Evolutionary conservation across 2,329 filamentous ascomycete genomes (phyloP).

Genomic region (Fusarium vanettenii): DNA sequence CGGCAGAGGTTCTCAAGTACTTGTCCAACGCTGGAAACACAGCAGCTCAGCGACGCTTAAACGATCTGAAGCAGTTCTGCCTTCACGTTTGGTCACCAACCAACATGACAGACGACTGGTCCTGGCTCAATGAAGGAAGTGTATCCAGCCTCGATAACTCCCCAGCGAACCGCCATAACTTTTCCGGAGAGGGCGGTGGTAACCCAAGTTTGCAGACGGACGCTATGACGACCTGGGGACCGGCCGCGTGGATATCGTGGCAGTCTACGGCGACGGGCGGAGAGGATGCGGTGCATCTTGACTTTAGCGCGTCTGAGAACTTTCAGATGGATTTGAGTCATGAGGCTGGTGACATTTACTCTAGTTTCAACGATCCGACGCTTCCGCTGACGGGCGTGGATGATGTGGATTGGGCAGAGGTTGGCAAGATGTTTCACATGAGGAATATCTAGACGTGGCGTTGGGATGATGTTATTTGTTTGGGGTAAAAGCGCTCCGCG

Average conservation of each 20-base stretch:
- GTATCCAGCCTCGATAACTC: not conserved
- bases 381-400: conserved; percentile 47
- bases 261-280: not conserved
- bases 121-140: conserved; percentile 20
- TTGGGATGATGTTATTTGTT: not conserved
- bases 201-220: not conserved
- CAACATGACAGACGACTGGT: conserved; percentile 36
- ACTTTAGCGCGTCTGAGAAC: conserved; percentile 30
- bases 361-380: conserved; percentile 44
- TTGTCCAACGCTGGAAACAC: conserved; percentile 41
- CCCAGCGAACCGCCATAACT: not conserved
- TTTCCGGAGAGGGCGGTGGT: not conserved
- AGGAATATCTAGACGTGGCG: not conserved
- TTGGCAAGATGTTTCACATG: conserved; percentile 44
- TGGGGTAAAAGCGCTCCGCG: not conserved
- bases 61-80: conserved; percentile 44
- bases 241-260: not conserved
- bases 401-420: conserved; percentile 44
- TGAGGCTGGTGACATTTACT: conserved; percentile 44
- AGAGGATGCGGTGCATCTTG: not conserved
- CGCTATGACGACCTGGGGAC: not conserved
- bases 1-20: conserved; percentile 38
- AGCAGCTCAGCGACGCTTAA: conserved; percentile 37
- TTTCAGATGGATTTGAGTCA: conserved; percentile 38
- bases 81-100: conserved; percentile 41